Evolutionary conservation across 202 grass and related monocot genomes (phyloP).

Genomic region (Hordeum pubiflorum): DNA sequence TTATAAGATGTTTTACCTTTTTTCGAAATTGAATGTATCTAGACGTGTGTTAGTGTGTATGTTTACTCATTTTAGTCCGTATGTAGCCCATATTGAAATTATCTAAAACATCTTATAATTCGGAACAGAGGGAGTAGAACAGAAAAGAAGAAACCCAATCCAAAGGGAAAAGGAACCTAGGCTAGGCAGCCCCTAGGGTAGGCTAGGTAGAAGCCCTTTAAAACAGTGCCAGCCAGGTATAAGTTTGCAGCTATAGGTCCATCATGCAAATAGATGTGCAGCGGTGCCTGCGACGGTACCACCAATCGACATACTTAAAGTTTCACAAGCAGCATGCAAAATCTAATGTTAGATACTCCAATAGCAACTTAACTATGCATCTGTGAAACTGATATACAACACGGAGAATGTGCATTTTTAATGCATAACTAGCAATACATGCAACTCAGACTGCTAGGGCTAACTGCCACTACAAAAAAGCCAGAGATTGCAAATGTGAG

Average conservation of each 20-base stretch:
- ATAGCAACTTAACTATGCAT: not conserved
- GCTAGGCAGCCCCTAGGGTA: not conserved
- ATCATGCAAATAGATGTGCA: not conserved
- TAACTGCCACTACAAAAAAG: not conserved
- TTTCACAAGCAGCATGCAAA: not conserved
- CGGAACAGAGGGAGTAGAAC: not conserved
- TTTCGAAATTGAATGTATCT: too few relatives aligned
- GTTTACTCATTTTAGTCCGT: too few relatives aligned
- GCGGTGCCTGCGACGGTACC: not conserved
- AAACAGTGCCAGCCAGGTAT: not conserved
- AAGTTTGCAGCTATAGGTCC: not conserved
- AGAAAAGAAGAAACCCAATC: not conserved
- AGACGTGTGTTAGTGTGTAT: too few relatives aligned
- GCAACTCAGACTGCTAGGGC: not conserved
- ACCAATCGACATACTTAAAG: not conserved
- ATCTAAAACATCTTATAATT: too few relatives aligned
- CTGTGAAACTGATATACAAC: not conserved
- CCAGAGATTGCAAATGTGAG: not conserved
- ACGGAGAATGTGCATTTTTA: not conserved
- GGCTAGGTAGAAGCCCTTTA: not conserved
- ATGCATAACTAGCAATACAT: not conserved
- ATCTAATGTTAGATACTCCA: not conserved
- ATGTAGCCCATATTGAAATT: too few relatives aligned
- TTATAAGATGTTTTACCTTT: too few relatives aligned
- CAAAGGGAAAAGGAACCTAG: not conserved